Conservation (phyloP, 2,329 filamentous ascomycete genomes). For the Byssothecium circinans region DNA sequence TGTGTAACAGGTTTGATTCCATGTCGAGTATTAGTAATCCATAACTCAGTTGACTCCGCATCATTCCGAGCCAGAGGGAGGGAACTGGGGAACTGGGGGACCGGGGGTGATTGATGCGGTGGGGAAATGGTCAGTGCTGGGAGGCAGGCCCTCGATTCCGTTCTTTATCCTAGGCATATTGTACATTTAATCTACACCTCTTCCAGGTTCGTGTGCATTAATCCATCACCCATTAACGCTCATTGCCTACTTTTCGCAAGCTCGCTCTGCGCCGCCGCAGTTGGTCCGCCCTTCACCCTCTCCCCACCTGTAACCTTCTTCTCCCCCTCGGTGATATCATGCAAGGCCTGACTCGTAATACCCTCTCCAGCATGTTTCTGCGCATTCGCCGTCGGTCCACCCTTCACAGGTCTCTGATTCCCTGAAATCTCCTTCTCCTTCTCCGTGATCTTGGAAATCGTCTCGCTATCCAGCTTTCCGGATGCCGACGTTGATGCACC, state of each 20-base stretch:
- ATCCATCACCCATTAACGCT: too few species aligned
- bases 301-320: slow-evolving; percentile 38
- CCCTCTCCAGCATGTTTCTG: slow-evolving; percentile 33
- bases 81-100: too few species aligned
- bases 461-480: slow-evolving; percentile 29
- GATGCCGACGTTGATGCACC: slow-evolving; percentile 7
- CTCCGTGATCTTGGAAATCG: slow-evolving; percentile 32
- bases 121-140: too few species aligned
- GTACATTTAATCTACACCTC: too few species aligned
- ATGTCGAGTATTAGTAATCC: too few species aligned
- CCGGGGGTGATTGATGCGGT: too few species aligned
- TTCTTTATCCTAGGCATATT: neutral
- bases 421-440: slow-evolving; percentile 35
- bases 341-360: slow-evolving; percentile 33
- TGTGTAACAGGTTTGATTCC: too few species aligned
- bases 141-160: too few species aligned
- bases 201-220: too few species aligned
- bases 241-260: slow-evolving; percentile 29
- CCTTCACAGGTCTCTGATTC: slow-evolving; percentile 16
- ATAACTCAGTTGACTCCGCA: too few species aligned
- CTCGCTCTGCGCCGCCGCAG: slow-evolving; percentile 36
- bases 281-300: slow-evolving; percentile 35
- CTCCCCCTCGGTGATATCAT: slow-evolving; percentile 38
- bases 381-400: slow-evolving; percentile 33
- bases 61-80: too few species aligned